Evolutionary conservation across 2,329 filamentous ascomycete genomes (phyloP).

Genomic region (Colletotrichum sublineola): DNA sequence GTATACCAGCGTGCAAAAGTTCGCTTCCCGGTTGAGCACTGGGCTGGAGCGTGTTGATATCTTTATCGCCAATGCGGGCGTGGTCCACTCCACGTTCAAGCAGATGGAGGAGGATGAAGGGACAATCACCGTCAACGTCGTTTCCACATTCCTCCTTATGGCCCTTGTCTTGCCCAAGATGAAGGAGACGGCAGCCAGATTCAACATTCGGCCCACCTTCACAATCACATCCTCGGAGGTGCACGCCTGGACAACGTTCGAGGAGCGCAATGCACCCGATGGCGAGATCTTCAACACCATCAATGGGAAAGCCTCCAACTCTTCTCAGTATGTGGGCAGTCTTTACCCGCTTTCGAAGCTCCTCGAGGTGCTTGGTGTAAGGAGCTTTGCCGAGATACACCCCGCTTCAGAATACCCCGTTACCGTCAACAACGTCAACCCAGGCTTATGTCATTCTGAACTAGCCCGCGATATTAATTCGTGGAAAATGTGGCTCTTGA

Average conservation of each 20-base stretch:
- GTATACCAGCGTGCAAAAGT: conserved; percentile 60
- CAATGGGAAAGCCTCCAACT: conserved; percentile 45
- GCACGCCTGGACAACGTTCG: conserved; percentile 47
- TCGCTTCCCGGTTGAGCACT: conserved; percentile 53
- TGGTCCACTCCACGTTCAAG: conserved; percentile 52
- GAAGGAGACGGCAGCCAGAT: conserved; percentile 51
- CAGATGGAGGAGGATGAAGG: conserved; percentile 61
- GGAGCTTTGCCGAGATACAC: conserved; percentile 43
- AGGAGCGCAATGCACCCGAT: conserved; percentile 46
- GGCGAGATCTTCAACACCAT: conserved; percentile 47
- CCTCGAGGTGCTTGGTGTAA: conserved; percentile 48
- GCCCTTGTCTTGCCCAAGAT: conserved; percentile 65
- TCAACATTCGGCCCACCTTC: conserved; percentile 46
- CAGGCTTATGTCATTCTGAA: conserved; percentile 65
- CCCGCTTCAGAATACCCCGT: conserved; percentile 49
- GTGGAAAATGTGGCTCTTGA: conserved; percentile 46
- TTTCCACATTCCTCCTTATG: conserved; percentile 65
- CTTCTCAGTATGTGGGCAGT: conserved; percentile 29
- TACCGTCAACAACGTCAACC: conserved; percentile 65
- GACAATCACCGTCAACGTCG: conserved; percentile 65
- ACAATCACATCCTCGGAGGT: conserved; percentile 48
- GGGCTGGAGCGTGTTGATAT: conserved; percentile 59
- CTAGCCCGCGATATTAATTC: conserved; percentile 54
- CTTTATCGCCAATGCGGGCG: conserved; percentile 57
- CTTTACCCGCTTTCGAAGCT: conserved; percentile 51